A percentile compares a stretch with the other conserved stretches of the same genome.
phyloP scores from a whole-genome alignment of 2,329 filamentous ascomycete genomes.

The Madurella fahalii region DNA sequence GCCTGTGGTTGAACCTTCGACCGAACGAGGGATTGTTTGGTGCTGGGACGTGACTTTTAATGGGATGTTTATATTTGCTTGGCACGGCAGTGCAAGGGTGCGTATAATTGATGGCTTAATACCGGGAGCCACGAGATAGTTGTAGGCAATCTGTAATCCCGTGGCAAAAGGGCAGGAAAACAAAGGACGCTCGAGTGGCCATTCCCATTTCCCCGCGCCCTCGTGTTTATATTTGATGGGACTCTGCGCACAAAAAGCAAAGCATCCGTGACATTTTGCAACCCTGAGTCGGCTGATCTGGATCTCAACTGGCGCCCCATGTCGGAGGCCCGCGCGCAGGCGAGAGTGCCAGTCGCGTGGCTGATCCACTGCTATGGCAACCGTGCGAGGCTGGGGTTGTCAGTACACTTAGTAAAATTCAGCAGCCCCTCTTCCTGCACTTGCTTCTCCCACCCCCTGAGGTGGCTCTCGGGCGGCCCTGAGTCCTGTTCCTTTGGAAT shows the following conservation, averaged over 20 bases:
- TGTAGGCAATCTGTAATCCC: neutral
- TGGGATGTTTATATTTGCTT: slow-evolving; percentile 15
- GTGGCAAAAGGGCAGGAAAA: neutral
- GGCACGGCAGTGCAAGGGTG: slow-evolving; percentile 5
- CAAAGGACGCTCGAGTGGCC: neutral
- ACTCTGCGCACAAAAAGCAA: too few relatives aligned
- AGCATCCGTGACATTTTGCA: too few relatives aligned
- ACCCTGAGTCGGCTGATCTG: too few relatives aligned
- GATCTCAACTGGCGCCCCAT: neutral
- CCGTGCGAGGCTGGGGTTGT: slow-evolving; percentile 2
- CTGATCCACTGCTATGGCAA: slow-evolving; percentile 15
- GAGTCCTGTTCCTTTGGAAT: too few relatives aligned
- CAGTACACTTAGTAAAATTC: neutral
- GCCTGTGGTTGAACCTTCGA: neutral
- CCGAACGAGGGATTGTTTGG: neutral
- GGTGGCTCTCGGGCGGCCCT: too few relatives aligned
- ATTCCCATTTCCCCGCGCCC: too few relatives aligned
- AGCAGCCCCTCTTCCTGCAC: too few relatives aligned
- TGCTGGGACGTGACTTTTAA: neutral
- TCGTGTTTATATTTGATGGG: neutral
- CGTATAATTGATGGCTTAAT: neutral
- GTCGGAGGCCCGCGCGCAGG: neutral
- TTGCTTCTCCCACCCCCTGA: too few relatives aligned
- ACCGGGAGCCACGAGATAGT: neutral
- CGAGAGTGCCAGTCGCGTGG: neutral